Evolutionary conservation across 108 stramenopile species (phyloP), one percentile per base, ranked within the genome.

Genomic region (Ochromonas danica): DNA sequence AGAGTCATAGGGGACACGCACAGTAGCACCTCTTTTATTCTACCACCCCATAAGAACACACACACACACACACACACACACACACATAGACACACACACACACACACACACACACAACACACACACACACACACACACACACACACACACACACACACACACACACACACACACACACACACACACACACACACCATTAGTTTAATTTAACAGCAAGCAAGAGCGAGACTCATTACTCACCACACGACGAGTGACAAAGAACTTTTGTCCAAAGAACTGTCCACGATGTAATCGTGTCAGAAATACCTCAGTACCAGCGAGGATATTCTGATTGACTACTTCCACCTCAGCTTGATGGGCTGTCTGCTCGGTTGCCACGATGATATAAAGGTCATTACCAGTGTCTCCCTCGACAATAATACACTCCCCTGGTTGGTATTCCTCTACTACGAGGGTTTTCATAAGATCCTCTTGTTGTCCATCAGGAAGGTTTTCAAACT

Each of bases 211-310:
- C 10, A 57, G 51, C 51, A 57, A 36, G 63, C 25, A 31, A 36
- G 25, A 28, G 31, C 33, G 3, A 67, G 31, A 36, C 6, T 51
- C 22, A 75, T 38, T 10, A 57, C 72, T 27, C 31, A 75, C 72
- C 72, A 75, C 36, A 30, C 72, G 36, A 27, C 31, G 14, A 6
- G 72, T 57, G 14, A 75, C 6, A 41, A 75, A 75, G 38, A 30
- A 75, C 31, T 75, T 75, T 36, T 75, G 72, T 33, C 72, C 72
- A 36, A 75, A 75, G 31, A 41, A 42, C 25, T 75, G 72, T 14
- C 72, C 72, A 6, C 72, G 72, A 57, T 41, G 45, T 57, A 42
- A 33, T 25, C 31, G 3, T 3, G 72, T 75, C 31, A 75, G 38
- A 75, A 75, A 75, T 42, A 41, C 31, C 31, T 75, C 72, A 6